Base-by-base conservation (phyloP, 2,329 filamentous ascomycete species). In the Scopulariopsis brevicaulis region DNA sequence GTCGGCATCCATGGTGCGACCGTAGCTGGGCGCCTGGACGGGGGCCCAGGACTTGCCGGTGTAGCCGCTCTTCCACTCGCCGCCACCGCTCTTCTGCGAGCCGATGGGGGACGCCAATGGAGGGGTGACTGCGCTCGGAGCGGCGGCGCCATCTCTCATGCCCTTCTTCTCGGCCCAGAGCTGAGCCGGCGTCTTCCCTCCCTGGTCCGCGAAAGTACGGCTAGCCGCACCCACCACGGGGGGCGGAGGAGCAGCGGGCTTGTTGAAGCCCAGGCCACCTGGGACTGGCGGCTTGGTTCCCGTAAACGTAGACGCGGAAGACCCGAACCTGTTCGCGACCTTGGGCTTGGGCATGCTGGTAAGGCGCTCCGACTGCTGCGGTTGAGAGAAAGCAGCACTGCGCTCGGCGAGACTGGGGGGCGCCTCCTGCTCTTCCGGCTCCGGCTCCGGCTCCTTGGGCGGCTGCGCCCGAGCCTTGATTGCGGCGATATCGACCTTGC, bases 91-190 rank as follows among this genome's bases (percentile, higher is more conserved):
- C 67, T 80, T 78, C 69, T 96, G 90, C 55, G 79, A 77, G 55
- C 77, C 69, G 35, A 90, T 74, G 1, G 84, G 80, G n/a, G 60
- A 51, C 48, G 82, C 73, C n/a, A 80, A 66, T 2, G 71, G 65
- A 22, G 76, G 70, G 55, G 77, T 70, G 18, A 61, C 32, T 76
- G 73, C 55, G 79, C 74, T 55, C 20, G 58, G 37, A 35, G 56
- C 18, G 69, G 74, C 57, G 59, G 64, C 63, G 53, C 81, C 85
- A 56, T 86, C 80, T 69, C 94, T 85, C 60, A 85, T 86, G 43
- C 89, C 93, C 77, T 97, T 97, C 77, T 92, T 96, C 77, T 99
- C 94, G 0, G 93, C 93, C 94, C 94, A 99, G 40, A 96, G 75
- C 71, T 99, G 94, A 34, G 94, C 92, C 7, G 94, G 94, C 5